Base-by-base conservation (phyloP, 2,329 filamentous ascomycete species). In the Nothomitra cinnamomea region DNA sequence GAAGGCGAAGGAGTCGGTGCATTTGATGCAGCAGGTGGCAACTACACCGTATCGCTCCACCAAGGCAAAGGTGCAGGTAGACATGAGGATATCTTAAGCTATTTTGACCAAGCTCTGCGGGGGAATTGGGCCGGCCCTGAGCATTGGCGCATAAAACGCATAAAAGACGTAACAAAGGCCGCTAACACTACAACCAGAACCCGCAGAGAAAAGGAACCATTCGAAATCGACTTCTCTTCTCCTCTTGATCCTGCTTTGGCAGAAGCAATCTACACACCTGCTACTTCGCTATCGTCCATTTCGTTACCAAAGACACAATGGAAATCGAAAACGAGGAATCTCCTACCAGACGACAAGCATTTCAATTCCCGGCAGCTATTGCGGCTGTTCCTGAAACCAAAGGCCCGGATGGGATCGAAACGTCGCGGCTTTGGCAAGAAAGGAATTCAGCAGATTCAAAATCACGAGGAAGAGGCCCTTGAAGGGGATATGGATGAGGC, bases 101-200 rank as follows among this genome's bases (percentile, higher is more conserved):
- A 96, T 70, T 98, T 98, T 64, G 92, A 98, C 66, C 87, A 95
- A 63, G 89, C 90, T 1, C 71, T 96, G 43, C 87, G 92, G 65
- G 96, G 95, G 75, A 95, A 95, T 63, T 98, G 92, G 90, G 83
- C 85, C 4, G 94, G 88, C 50, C 90, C 92, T n/a, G 92, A 96
- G 66, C 92, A 98, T 68, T 98, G 92, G 92, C 83, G 90, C 60
- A 96, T 98, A 64, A 79, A 86, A 57, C 87, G 88, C 63, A 92
- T 98, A 67, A 96, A 96, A 61, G 77, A 81, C 54, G 68, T 65
- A 13, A 72, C 66, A 61, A 88, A 89, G 66, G 74, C 79, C 6
- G 71, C 76, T 7, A 72, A 77, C 13, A 70, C 69, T 32, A 67
- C 70, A 61, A 61, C 77, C 66, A 62, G 82, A 58, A 79, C 82